A percentile compares a stretch with the other conserved stretches of the same genome.
Evolutionary conservation across 495 filamentous ascomycete genomes (phyloP).

Genomic region (Neurospora sp.): DNA sequence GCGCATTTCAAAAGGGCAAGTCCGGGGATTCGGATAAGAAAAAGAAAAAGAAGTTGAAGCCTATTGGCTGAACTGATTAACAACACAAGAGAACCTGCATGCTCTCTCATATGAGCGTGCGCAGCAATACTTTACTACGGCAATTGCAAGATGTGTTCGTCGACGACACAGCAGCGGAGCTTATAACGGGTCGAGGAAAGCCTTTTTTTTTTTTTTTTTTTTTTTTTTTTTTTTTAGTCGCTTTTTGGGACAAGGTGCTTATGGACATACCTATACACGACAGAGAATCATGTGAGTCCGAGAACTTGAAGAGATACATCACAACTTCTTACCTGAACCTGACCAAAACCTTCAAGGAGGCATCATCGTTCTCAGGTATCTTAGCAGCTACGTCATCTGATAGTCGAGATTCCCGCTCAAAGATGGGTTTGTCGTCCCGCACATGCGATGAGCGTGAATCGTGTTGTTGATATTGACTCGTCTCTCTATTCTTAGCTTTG

Average conservation of each 20-base stretch:
- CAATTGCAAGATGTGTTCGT: not conserved
- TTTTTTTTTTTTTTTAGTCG: not conserved
- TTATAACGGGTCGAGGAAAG: not conserved
- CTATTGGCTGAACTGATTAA: conserved; percentile 31
- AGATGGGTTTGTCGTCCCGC: not conserved
- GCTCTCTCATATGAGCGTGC: not conserved
- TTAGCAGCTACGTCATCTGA: not conserved
- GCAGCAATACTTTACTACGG: not conserved
- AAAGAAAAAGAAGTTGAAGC: conserved; percentile 82
- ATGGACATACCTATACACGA: not conserved
- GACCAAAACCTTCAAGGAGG: not conserved
- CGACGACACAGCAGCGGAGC: not conserved
- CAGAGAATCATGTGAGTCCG: not conserved
- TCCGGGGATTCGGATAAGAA: conserved; percentile 64
- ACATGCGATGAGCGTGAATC: not conserved
- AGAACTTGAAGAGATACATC: not conserved
- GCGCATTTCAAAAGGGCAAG: conserved; percentile 74
- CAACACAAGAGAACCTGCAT: not conserved
- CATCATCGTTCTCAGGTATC: not conserved
- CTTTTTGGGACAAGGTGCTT: not conserved
- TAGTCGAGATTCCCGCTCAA: not conserved
- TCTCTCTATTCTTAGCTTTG: not conserved
- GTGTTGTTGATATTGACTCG: not conserved
- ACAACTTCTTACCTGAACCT: not conserved
- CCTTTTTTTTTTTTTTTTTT: too few species aligned